Evolutionary conservation across 257 asterid genomes (phyloP), one percentile per base, ranked within the genome.

Genomic region (Scutellaria minor): DNA sequence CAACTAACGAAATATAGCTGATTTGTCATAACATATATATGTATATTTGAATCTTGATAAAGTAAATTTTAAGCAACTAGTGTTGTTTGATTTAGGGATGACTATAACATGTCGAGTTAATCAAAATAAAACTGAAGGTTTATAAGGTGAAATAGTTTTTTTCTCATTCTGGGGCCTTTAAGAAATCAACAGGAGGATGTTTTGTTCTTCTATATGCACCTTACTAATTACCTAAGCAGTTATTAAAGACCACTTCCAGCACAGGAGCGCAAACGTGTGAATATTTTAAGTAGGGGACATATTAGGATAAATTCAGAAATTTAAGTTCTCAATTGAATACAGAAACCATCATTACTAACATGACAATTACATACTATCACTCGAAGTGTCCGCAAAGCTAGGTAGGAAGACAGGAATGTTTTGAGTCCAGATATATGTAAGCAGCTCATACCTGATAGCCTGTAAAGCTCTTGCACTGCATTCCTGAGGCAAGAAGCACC

Each of bases 401-500:
- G 53, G 20, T 7, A 40, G 46, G 52, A 64, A 60, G 42, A 67
- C 52, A 58, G 45, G 61, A 61, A 51, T 5, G 5, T 3, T 31
- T 40, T 54, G 42, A 54, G 39, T 41, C 53, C 45, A 69, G 51
- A 67, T 75, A 44, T 46, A 73, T 18, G 58, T 52, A 35, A 54
- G 70, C 18, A 65, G 71, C 78, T 68, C 83, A 75, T 79, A 94
- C 99, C 99, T 94, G 99, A 87, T 83, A 91, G 66, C 98, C 99
- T 18, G 88, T 87, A 56, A 90, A 81, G 82, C 85, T 88, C 89
- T 85, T 91, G 93, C 90, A 85, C 82, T 89, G 98, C 89, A 85
- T 79, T 78, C 99, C 99, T 5, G 96, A 85, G 61, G 99, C 95
- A 70, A 94, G 96, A 72, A 91, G 90, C 84, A 94, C 96, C 93